phyloP scores from a whole-genome alignment of 2,329 filamentous ascomycete genomes.

The Gaeumannomyces sp. region DNA sequence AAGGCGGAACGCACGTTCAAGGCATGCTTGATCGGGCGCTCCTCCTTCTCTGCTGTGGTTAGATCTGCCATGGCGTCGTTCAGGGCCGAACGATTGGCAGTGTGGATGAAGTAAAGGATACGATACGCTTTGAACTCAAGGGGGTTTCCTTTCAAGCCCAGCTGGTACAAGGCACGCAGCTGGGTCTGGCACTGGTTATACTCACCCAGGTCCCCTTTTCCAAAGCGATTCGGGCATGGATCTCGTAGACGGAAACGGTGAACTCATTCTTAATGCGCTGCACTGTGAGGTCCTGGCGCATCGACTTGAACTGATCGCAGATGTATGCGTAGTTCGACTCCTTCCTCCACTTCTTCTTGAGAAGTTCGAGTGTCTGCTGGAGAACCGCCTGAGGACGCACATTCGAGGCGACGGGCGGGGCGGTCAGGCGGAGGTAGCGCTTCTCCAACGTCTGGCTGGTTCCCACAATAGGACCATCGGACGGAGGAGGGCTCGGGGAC shows the following conservation, averaged over 20 bases:
- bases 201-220: slow-evolving; percentile 99
- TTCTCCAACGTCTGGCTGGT: slow-evolving; percentile 83
- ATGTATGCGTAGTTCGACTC: slow-evolving; percentile 96
- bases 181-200: slow-evolving; percentile 99
- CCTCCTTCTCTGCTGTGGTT: slow-evolving; percentile 92
- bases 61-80: slow-evolving; percentile 98
- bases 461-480: slow-evolving; percentile 72
- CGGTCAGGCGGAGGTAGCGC: slow-evolving; percentile 87
- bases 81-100: slow-evolving; percentile 94
- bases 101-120: slow-evolving; percentile 99
- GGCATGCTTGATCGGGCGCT: slow-evolving; percentile 81
- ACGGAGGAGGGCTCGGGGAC: slow-evolving; percentile 51
- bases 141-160: slow-evolving; percentile 80
- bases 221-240: slow-evolving; percentile 92
- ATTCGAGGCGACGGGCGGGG: slow-evolving; percentile 78
- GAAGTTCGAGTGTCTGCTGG: slow-evolving; percentile 74
- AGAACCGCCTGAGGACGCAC: slow-evolving; percentile 80
- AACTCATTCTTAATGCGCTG: slow-evolving; percentile 97
- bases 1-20: slow-evolving; percentile 85
- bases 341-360: slow-evolving; percentile 91
- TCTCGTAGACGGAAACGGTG: slow-evolving; percentile 94
- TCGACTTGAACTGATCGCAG: slow-evolving; percentile 98
- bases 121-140: slow-evolving; percentile 98
- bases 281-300: slow-evolving; percentile 95
- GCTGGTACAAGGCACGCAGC: slow-evolving; percentile 81